phyloP scores from a whole-genome alignment of 768 basidiomycete genomes.

The Panaeolus cyanescens region DNA sequence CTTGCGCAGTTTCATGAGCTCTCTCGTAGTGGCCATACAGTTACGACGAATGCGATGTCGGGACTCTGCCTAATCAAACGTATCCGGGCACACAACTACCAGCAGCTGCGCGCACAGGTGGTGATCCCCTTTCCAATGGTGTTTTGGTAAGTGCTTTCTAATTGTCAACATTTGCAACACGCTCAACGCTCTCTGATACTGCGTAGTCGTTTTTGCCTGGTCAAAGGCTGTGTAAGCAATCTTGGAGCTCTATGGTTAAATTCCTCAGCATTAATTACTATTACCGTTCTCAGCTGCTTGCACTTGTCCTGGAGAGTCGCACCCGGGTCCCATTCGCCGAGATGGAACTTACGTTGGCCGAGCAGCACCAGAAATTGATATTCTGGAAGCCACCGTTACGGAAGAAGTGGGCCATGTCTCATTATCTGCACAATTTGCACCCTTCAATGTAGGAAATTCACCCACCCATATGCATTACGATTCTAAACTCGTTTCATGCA shows the following conservation, averaged over 20 bases:
- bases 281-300: constrained; percentile 31
- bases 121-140: constrained; percentile 41
- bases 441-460: constrained; percentile 56
- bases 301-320: constrained; percentile 42
- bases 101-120: constrained; percentile 40
- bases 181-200: not conserved
- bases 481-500: constrained; percentile 32
- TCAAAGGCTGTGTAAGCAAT: constrained; percentile 35
- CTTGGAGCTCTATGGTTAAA: not conserved
- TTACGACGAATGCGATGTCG: constrained; percentile 77
- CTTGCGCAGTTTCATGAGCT: not conserved
- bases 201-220: constrained; percentile 70
- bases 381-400: constrained; percentile 55
- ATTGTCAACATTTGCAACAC: not conserved
- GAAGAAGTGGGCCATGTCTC: constrained; percentile 39
- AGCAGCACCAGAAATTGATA: constrained; percentile 66
- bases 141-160: constrained; percentile 25
- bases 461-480: constrained; percentile 26
- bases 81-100: constrained; percentile 55
- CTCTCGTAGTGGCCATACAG: constrained; percentile 61
- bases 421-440: constrained; percentile 51
- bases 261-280: not conserved
- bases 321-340: constrained; percentile 36
- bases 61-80: constrained; percentile 78
- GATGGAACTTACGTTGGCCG: constrained; percentile 62